Percentiles rank a stretch among this genome's conserved stretches.
phyloP scores from a whole-genome alignment of 495 filamentous ascomycete species.

The Hypoxylon trugodes region DNA sequence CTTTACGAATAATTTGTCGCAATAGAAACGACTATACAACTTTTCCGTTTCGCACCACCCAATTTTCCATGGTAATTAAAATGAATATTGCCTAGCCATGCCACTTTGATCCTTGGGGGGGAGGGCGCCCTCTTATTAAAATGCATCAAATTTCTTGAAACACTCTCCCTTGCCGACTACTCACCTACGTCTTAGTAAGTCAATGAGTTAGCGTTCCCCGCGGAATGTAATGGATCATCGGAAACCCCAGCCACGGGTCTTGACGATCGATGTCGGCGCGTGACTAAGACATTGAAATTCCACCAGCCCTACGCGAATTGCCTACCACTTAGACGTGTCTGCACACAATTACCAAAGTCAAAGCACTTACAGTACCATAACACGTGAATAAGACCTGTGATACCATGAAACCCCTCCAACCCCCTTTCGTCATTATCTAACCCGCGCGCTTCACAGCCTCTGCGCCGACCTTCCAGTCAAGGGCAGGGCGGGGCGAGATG shows the following conservation, averaged over 20 bases:
- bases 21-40: too few relatives aligned
- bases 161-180: slow-evolving; percentile 7
- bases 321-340: not conserved
- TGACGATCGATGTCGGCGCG: slow-evolving; percentile 32
- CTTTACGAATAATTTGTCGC: too few relatives aligned
- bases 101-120: slow-evolving; percentile 8
- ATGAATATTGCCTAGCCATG: slow-evolving; percentile 26
- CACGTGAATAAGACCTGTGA: too few relatives aligned
- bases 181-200: too few relatives aligned
- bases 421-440: slow-evolving; percentile 39
- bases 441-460: slow-evolving; percentile 20
- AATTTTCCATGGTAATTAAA: not conserved
- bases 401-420: slow-evolving; percentile 34
- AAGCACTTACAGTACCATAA: too few relatives aligned
- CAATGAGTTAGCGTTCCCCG: slow-evolving; percentile 1
- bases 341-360: too few relatives aligned
- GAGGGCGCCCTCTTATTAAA: slow-evolving; percentile 22
- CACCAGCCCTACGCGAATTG: slow-evolving; percentile 30
- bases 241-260: too few relatives aligned
- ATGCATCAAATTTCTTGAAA: slow-evolving; percentile 33
- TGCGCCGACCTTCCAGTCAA: slow-evolving; percentile 18
- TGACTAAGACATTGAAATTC: slow-evolving; percentile 41
- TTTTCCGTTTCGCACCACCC: too few relatives aligned
- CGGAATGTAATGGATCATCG: slow-evolving; percentile 34
- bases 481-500: slow-evolving; percentile 24